These are phyloP conservation scores for Dentipellis fragilis DNA, from an alignment of 768 basidiomycete genomes.

Conservation along the genomic window DNA sequence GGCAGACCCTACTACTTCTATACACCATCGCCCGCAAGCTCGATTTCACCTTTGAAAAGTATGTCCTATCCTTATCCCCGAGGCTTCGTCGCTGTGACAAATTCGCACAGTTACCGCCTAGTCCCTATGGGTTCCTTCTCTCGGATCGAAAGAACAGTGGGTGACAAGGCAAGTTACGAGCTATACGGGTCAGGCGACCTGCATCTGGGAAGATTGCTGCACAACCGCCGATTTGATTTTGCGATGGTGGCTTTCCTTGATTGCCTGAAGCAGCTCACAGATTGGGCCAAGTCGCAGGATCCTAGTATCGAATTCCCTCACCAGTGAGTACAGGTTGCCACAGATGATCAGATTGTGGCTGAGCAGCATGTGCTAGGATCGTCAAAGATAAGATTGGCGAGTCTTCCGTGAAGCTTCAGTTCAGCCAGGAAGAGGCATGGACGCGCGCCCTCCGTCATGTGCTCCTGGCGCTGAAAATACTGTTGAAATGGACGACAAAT, in stretches of 20 bases:
- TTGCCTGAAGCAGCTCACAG: slow-evolving; percentile 86
- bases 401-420: slow-evolving; percentile 87
- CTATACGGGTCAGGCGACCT: slow-evolving; percentile 93
- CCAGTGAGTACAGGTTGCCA: slow-evolving; percentile 47
- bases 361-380: slow-evolving; percentile 33
- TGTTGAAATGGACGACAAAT: slow-evolving; percentile 80
- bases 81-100: slow-evolving; percentile 1
- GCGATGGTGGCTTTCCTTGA: slow-evolving; percentile 96
- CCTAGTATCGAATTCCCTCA: slow-evolving; percentile 70
- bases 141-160: slow-evolving; percentile 72
- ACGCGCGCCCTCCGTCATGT: slow-evolving; percentile 89
- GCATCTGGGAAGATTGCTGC: slow-evolving; percentile 77
- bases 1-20: slow-evolving; percentile 83
- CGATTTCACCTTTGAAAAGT: slow-evolving; percentile 83
- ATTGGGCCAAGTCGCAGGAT: slow-evolving; percentile 72
- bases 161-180: slow-evolving; percentile 82
- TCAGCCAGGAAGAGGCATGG: slow-evolving; percentile 94
- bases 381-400: slow-evolving; percentile 94
- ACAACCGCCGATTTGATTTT: slow-evolving; percentile 92
- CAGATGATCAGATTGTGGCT: not conserved
- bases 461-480: slow-evolving; percentile 78
- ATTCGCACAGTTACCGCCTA: slow-evolving; percentile 61
- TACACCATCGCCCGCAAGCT: slow-evolving; percentile 90
- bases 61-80: slow-evolving; percentile 17
- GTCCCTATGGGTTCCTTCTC: slow-evolving; percentile 95